Percentiles rank a stretch among this genome's conserved stretches.
These are phyloP conservation scores for Capsella rubella DNA, from an alignment of 441 rosid genomes.

Conservation along the genomic window DNA sequence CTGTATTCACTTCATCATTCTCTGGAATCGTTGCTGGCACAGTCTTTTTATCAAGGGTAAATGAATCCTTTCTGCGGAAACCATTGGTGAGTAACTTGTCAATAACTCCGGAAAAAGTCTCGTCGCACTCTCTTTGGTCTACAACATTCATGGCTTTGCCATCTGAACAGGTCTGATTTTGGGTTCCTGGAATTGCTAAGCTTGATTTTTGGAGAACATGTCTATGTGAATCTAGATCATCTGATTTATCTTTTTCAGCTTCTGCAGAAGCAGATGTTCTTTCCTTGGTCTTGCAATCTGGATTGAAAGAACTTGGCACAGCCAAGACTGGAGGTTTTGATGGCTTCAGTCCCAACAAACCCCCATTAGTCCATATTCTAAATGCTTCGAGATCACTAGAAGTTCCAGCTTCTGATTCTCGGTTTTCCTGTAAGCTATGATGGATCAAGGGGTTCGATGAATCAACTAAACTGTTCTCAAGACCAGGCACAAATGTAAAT, in stretches of 20 bases:
- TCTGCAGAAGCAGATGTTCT: constrained; percentile 43
- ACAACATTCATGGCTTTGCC: constrained; percentile 44
- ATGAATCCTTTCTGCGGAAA: constrained; percentile 59
- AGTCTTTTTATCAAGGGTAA: constrained; percentile 50
- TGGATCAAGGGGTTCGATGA: constrained; percentile 44
- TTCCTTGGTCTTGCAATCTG: constrained; percentile 39
- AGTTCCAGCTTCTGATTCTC: constrained; percentile 53
- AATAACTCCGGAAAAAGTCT: constrained; percentile 55
- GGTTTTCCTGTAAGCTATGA: constrained; percentile 42
- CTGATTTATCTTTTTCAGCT: constrained; percentile 48
- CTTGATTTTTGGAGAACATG: constrained; percentile 37
- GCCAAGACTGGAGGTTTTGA: constrained; percentile 88
- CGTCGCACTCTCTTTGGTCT: constrained; percentile 49
- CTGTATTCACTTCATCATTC: constrained; percentile 48
- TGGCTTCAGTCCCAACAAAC: constrained; percentile 90
- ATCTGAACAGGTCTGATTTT: constrained; percentile 44
- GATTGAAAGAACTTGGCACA: constrained; percentile 48
- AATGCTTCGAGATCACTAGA: constrained; percentile 48
- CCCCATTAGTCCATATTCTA: constrained; percentile 90
- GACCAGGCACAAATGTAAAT: constrained; percentile 46
- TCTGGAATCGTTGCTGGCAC: constrained; percentile 48
- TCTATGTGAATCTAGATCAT: constrained; percentile 43
- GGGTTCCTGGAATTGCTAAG: constrained; percentile 50
- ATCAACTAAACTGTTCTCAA: constrained; percentile 43
- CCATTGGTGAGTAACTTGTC: constrained; percentile 69